phyloP scores from a whole-genome alignment of 108 stramenopile genomes.

The Asterionellopsis glacialis region DNA sequence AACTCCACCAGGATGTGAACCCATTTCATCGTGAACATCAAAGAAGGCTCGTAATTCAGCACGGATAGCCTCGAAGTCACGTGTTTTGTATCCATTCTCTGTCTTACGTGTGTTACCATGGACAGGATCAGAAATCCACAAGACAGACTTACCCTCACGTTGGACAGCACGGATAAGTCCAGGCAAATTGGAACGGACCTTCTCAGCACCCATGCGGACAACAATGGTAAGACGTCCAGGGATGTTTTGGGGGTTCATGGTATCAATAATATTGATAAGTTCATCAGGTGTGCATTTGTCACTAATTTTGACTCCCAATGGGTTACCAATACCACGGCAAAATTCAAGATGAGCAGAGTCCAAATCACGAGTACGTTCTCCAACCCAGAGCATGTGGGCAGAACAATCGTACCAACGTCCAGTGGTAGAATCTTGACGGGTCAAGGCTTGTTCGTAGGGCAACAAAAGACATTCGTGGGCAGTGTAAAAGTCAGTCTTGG shows the following conservation, averaged over 20 bases:
- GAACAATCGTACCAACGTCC: conserved; percentile 97
- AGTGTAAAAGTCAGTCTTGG: conserved; percentile 92
- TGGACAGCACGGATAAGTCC: conserved; percentile 96
- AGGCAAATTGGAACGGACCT: conserved; percentile 92
- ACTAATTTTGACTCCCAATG: conserved; percentile 95
- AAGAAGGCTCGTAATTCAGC: conserved; percentile 96
- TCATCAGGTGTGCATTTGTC: conserved; percentile 96
- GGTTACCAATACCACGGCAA: conserved; percentile 94
- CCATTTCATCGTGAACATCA: conserved; percentile 98
- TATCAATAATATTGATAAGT: conserved; percentile 86
- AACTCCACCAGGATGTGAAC: conserved; percentile 96
- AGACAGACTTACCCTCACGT: conserved; percentile 89
- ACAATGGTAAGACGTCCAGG: conserved; percentile 96
- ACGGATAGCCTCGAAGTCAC: conserved; percentile 91
- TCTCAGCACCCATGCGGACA: conserved; percentile 97
- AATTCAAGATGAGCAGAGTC: conserved; percentile 99
- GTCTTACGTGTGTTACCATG: conserved; percentile 99
- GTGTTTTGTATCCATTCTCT: conserved; percentile 92
- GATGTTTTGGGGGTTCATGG: conserved; percentile 94
- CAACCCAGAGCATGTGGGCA: conserved; percentile 99
- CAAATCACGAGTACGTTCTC: conserved; percentile 97
- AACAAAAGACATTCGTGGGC: conserved; percentile 98
- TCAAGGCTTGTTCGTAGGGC: conserved; percentile 97
- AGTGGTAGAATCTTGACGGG: conserved; percentile 93
- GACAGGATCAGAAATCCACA: conserved; percentile 96